A percentile compares a stretch with the other conserved stretches of the same genome.
phyloP scores from a whole-genome alignment of 2,329 filamentous ascomycete species.

The Lecanicillium sp. region DNA sequence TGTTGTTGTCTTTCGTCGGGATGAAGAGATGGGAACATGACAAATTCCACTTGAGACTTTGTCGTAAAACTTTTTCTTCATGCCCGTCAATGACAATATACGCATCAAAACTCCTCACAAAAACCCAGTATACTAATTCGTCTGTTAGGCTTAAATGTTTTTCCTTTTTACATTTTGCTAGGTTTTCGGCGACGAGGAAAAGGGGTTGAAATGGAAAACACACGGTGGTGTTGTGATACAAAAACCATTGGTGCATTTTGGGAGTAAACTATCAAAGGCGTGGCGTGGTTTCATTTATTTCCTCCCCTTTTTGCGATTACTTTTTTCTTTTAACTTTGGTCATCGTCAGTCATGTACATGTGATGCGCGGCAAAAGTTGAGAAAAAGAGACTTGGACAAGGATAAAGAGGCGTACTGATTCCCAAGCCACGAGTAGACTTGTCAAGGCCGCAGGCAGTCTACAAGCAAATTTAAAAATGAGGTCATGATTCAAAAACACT shows the following conservation, averaged over 20 bases:
- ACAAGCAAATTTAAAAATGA: constrained; percentile 27
- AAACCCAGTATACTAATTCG: too few relatives aligned
- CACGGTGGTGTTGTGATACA: too few relatives aligned
- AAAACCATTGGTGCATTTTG: too few relatives aligned
- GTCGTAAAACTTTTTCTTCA: too few relatives aligned
- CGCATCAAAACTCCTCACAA: too few relatives aligned
- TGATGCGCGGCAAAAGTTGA: not conserved
- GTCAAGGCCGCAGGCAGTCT: constrained; percentile 13
- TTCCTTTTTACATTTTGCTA: constrained; percentile 7
- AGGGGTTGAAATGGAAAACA: too few relatives aligned
- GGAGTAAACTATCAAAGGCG: not conserved
- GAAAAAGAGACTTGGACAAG: not conserved
- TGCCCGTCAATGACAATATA: too few relatives aligned
- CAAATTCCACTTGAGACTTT: constrained; percentile 1
- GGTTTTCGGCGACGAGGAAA: too few relatives aligned
- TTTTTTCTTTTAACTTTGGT: constrained; percentile 2
- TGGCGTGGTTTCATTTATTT: constrained; percentile 1
- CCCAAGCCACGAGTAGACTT: constrained; percentile 4
- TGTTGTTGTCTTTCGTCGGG: too few relatives aligned
- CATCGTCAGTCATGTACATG: too few relatives aligned
- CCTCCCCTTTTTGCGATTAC: constrained; percentile 4
- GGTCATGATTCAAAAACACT: constrained; percentile 25
- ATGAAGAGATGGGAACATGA: constrained; percentile 4
- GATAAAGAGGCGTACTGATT: too few relatives aligned
- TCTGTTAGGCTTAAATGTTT: too few relatives aligned